These are phyloP conservation scores for Nymphaea thermarum DNA, from an alignment of 164 flowering plant species.

Conservation along the genomic window DNA sequence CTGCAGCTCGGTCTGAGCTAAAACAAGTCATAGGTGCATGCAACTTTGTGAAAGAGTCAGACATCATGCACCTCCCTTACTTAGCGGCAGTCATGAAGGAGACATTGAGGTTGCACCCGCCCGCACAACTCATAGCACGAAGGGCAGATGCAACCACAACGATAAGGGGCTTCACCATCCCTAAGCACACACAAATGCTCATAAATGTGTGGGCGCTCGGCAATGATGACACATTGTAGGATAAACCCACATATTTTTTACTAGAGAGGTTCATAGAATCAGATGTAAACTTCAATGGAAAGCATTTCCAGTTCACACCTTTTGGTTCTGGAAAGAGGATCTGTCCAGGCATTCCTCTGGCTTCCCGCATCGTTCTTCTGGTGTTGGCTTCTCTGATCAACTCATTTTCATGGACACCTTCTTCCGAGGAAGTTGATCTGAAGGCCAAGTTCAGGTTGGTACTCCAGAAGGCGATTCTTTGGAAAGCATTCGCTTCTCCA, in stretches of 20 bases:
- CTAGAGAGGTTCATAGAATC: conserved; percentile 4
- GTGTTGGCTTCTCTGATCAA: no score
- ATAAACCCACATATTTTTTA: neutral
- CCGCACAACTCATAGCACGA: conserved; percentile 4
- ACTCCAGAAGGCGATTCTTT: no score
- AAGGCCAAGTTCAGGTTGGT: no score
- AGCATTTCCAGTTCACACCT: neutral
- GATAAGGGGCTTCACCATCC: conserved; percentile 1
- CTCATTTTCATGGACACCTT: no score
- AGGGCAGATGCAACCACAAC: neutral
- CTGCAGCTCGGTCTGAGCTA: conserved; percentile 30
- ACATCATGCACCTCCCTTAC: conserved; percentile 1
- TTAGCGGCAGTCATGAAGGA: conserved; percentile 5
- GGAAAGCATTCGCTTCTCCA: no score
- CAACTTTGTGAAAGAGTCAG: conserved; percentile 11
- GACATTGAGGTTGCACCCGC: conserved; percentile 5
- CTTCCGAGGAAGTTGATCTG: no score
- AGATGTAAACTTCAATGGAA: conserved; percentile 1
- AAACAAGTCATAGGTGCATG: conserved; percentile 19
- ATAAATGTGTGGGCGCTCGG: conserved; percentile 6
- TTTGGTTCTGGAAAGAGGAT: neutral
- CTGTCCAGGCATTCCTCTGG: no score
- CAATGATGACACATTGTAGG: neutral
- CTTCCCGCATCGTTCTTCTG: no score
- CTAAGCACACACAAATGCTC: conserved; percentile 2